Evolutionary conservation across 164 flowering plant genomes (phyloP).

Genomic region (Cinnamomum chago): DNA sequence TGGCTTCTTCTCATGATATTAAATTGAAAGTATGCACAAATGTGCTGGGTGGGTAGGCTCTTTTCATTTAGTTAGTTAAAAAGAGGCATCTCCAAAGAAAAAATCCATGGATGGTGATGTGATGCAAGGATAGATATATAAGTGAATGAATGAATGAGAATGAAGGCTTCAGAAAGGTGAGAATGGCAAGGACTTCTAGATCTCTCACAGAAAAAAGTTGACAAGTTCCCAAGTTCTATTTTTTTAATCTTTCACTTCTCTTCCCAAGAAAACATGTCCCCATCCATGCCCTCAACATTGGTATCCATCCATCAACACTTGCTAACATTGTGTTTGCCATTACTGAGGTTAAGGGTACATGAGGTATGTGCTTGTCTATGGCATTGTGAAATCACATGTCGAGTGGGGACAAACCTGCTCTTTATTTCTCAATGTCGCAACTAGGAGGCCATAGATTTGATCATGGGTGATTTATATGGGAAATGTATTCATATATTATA

Average conservation of each 20-base stretch:
- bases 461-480: not conserved
- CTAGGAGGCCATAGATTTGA: not conserved
- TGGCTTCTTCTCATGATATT: slow-evolving; percentile 4
- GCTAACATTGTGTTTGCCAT: slow-evolving; percentile 9
- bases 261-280: slow-evolving; percentile 33
- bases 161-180: not conserved
- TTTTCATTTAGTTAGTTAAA: slow-evolving; percentile 20
- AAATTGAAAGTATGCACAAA: not conserved
- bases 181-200: not conserved
- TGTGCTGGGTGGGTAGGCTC: slow-evolving; percentile 18
- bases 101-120: slow-evolving; percentile 14
- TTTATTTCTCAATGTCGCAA: not conserved
- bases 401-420: not conserved
- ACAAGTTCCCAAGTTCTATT: slow-evolving; percentile 3
- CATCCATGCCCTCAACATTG: slow-evolving; percentile 29
- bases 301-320: slow-evolving; percentile 12
- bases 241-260: slow-evolving; percentile 9
- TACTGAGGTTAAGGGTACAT: slow-evolving; percentile 9
- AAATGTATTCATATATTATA: not conserved
- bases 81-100: slow-evolving; percentile 13
- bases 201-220: slow-evolving; percentile 5
- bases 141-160: slow-evolving; percentile 6
- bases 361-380: not conserved
- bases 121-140: slow-evolving; percentile 15
- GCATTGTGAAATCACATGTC: not conserved